Conservation (phyloP, 1,139 yeast species). For the Geotrichum klebahnii region DNA sequence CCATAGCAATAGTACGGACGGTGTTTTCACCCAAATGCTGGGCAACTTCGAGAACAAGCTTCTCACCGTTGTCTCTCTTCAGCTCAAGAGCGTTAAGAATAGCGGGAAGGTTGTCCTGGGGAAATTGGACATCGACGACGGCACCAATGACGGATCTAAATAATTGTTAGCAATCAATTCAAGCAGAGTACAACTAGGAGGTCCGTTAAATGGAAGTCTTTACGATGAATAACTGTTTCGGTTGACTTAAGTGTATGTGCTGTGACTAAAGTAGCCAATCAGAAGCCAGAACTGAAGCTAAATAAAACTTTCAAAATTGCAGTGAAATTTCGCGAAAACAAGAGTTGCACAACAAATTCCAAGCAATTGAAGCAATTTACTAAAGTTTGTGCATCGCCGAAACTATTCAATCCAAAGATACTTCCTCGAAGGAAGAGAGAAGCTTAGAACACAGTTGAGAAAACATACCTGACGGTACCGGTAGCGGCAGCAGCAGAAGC, state of each 20-base stretch:
- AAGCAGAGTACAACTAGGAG: not conserved
- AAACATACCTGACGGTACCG: conserved; percentile 88
- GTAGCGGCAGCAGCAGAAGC: conserved; percentile 80
- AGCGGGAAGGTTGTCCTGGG: conserved; percentile 94
- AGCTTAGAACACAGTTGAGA: not conserved
- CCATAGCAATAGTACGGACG: conserved; percentile 99
- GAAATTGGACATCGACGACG: conserved; percentile 98
- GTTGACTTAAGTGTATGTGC: not conserved
- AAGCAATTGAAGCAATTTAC: not conserved
- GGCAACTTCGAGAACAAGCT: conserved; percentile 93
- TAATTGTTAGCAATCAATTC: not conserved
- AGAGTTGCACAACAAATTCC: too few species aligned
- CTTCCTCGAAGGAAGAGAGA: too few species aligned
- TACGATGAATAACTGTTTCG: not conserved
- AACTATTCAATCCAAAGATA: too few species aligned
- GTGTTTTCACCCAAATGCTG: conserved; percentile 99
- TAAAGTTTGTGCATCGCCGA: too few species aligned
- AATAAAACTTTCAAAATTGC: not conserved
- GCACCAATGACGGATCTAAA: conserved; percentile 99
- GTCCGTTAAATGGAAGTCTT: conserved; percentile 45
- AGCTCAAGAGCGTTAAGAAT: conserved; percentile 94
- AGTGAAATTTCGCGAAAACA: not conserved
- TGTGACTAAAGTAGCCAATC: not conserved
- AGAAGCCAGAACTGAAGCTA: not conserved
- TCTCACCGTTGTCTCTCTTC: conserved; percentile 57